Evolutionary conservation across 176 grass and related monocot genomes (phyloP).

Genomic region (Themeda triandra): DNA sequence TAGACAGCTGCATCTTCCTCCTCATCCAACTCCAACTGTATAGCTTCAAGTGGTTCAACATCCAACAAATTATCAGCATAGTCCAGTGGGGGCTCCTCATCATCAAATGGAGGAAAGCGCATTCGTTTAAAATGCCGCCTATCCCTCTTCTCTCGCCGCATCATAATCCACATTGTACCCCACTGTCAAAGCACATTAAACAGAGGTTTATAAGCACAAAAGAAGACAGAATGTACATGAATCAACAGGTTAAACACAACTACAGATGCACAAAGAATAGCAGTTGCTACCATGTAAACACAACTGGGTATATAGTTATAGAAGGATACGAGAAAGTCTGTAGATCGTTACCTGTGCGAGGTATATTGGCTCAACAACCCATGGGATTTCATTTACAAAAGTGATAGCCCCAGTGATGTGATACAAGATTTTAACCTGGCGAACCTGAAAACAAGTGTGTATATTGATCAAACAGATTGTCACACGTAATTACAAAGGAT

Average conservation of each 20-base stretch:
- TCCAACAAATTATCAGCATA: constrained; percentile 98
- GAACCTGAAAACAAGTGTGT: constrained; percentile 64
- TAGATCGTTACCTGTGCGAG: constrained; percentile 66
- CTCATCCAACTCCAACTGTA: constrained; percentile 81
- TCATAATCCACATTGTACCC: constrained; percentile 99
- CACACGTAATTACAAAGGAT: background rate
- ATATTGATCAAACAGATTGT: background rate
- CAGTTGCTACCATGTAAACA: background rate
- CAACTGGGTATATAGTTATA: background rate
- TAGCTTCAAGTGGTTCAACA: constrained; percentile 93
- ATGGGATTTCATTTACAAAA: constrained; percentile 94
- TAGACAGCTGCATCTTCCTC: constrained; percentile 97
- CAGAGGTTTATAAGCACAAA: constrained; percentile 18
- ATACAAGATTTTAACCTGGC: constrained; percentile 91
- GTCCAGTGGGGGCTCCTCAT: constrained; percentile 93
- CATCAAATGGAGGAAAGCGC: constrained; percentile 99
- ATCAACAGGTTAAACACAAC: background rate
- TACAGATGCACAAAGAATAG: background rate
- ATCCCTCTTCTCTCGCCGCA: constrained; percentile 95
- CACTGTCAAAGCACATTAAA: constrained; percentile 52
- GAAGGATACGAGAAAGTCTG: background rate
- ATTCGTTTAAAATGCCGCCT: constrained; percentile 91
- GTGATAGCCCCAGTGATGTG: constrained; percentile 98
- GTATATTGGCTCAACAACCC: constrained; percentile 96
- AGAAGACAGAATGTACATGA: background rate